Evolutionary conservation across 371 early-diverging fungal species (phyloP).

Genomic region (Circinella minor): DNA sequence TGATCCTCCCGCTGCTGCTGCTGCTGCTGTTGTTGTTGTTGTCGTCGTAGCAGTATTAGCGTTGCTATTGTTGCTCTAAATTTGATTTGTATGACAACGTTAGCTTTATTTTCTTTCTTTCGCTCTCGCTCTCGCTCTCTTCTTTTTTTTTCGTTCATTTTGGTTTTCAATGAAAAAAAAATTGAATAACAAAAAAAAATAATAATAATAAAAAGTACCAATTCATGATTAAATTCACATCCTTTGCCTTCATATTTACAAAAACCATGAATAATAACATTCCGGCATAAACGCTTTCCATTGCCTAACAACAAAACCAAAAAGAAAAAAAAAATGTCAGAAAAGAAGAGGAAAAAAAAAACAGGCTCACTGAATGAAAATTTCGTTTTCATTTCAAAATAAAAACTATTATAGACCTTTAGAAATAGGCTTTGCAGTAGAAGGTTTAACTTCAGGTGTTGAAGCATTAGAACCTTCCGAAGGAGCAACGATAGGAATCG

Average conservation of each 20-base stretch:
- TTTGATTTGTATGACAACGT: constrained; percentile 12
- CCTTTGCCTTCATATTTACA: constrained; percentile 87
- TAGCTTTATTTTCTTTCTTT: background rate
- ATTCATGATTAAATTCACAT: constrained; percentile 86
- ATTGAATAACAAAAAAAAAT: background rate
- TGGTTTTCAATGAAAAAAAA: background rate
- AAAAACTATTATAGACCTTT: constrained; percentile 45
- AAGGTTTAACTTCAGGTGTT: constrained; percentile 15
- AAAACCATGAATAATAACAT: constrained; percentile 85
- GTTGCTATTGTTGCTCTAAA: constrained; percentile 16
- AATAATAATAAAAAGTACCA: constrained; percentile 39
- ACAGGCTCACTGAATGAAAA: too few species aligned
- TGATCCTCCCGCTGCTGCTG: too few species aligned
- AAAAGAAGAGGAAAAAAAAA: too few species aligned
- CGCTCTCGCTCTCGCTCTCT: too few species aligned
- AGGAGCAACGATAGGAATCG: constrained; percentile 65
- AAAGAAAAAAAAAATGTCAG: background rate
- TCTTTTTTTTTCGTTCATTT: too few species aligned
- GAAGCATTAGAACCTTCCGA: constrained; percentile 29
- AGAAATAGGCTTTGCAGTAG: constrained; percentile 30
- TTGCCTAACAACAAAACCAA: constrained; percentile 17
- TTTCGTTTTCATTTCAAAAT: too few species aligned
- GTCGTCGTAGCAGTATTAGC: background rate
- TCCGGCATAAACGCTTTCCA: constrained; percentile 72
- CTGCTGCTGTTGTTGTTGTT: background rate